A percentile compares a stretch with the other conserved stretches of the same genome.
These are phyloP conservation scores for Porcisia deanei DNA, from an alignment of 208 protist species.

Conservation along the genomic window DNA sequence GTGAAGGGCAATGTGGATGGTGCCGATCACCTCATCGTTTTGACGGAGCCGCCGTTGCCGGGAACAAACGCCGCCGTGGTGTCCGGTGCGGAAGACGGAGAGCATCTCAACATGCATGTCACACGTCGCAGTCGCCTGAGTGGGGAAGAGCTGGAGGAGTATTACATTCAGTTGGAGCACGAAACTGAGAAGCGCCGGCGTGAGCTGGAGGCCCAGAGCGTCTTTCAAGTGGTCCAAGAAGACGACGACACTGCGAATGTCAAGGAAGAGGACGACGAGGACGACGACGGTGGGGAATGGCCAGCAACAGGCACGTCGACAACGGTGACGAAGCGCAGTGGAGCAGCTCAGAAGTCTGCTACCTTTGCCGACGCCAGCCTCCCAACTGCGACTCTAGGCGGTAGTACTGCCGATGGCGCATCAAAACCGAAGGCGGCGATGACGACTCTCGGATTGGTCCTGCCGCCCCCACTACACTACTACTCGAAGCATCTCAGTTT, in stretches of 20 bases:
- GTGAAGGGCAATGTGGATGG: constrained; percentile 32
- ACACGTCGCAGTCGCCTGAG: constrained; percentile 57
- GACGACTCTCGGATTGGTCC: constrained; percentile 52
- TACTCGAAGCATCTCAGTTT: constrained; percentile 73
- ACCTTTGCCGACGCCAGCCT: background rate
- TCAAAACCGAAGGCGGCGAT: background rate
- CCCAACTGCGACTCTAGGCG: background rate
- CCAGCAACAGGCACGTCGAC: background rate
- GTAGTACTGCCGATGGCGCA: background rate
- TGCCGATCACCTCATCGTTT: constrained; percentile 74
- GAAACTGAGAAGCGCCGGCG: constrained; percentile 55
- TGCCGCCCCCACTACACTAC: constrained; percentile 72
- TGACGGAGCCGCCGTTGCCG: constrained; percentile 47
- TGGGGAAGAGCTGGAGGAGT: constrained; percentile 86
- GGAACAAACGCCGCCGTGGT: constrained; percentile 60
- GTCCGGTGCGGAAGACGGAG: constrained; percentile 33
- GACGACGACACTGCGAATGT: constrained; percentile 41
- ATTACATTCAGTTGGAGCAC: constrained; percentile 76
- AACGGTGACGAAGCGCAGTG: background rate
- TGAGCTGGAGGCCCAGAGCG: constrained; percentile 40
- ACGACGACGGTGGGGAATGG: constrained; percentile 10
- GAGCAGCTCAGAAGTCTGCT: background rate
- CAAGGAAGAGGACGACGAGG: constrained; percentile 33
- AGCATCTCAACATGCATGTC: constrained; percentile 40
- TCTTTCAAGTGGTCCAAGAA: constrained; percentile 41